Conservation (phyloP, 768 basidiomycete genomes). For the Podaxis sp. region DNA sequence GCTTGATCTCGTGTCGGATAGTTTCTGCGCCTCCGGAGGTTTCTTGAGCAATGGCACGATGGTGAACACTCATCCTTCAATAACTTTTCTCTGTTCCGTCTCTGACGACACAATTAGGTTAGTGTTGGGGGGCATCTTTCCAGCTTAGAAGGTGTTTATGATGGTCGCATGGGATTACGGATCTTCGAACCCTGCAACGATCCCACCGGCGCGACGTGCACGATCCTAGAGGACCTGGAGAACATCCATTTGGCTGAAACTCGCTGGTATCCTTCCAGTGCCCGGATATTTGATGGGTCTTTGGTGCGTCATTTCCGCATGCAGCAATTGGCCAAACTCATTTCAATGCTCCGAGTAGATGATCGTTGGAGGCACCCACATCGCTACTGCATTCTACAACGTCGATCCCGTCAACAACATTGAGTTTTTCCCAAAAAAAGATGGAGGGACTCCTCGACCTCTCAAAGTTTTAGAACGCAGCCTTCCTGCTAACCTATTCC, state of each 20-base stretch:
- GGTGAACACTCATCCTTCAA: constrained; percentile 20
- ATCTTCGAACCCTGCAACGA: constrained; percentile 39
- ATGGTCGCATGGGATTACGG: constrained; percentile 37
- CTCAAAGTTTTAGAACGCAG: constrained; percentile 27
- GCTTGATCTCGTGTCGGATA: constrained; percentile 34
- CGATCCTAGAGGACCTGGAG: constrained; percentile 34
- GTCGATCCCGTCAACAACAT: constrained; percentile 50
- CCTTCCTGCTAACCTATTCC: constrained; percentile 29
- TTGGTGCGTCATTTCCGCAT: constrained; percentile 24
- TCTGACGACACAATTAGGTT: constrained; percentile 18
- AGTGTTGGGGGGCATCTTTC: constrained; percentile 32
- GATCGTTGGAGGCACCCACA: constrained; percentile 29
- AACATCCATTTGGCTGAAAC: constrained; percentile 34
- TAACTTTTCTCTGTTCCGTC: neutral
- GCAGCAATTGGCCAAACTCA: neutral
- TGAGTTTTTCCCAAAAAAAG: constrained; percentile 42
- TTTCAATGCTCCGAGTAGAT: constrained; percentile 19
- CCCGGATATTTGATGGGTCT: constrained; percentile 33
- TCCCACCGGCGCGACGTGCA: constrained; percentile 28
- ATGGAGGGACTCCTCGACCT: constrained; percentile 31
- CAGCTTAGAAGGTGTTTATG: constrained; percentile 24
- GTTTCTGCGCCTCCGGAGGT: constrained; percentile 43
- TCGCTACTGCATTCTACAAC: constrained; percentile 57
- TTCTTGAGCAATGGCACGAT: constrained; percentile 43
- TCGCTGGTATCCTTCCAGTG: constrained; percentile 42